phyloP scores from a whole-genome alignment of 1,284 basidiomycete species.

The Inonotus obliquus region DNA sequence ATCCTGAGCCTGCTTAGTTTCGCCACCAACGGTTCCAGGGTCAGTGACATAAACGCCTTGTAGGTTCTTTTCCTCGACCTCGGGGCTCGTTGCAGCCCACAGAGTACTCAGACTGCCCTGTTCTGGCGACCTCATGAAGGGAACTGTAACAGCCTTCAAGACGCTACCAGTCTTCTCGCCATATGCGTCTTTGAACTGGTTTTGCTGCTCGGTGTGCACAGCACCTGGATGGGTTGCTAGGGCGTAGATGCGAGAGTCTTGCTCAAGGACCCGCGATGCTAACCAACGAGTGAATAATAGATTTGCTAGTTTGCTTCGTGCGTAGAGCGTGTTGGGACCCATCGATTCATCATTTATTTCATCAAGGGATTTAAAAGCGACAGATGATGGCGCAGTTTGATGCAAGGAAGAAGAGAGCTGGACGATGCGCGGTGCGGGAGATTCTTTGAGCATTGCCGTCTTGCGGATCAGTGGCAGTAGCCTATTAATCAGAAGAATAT shows the following conservation, averaged over 20 bases:
- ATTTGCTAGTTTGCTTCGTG: conserved; percentile 40
- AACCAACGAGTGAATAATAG: conserved; percentile 39
- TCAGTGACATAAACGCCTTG: conserved; percentile 39
- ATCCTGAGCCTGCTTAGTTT: conserved; percentile 34
- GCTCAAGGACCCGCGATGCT: conserved; percentile 34
- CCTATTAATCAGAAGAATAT: conserved; percentile 41
- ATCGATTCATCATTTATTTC: conserved; percentile 36
- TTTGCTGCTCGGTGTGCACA: conserved; percentile 40
- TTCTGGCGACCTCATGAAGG: conserved; percentile 34
- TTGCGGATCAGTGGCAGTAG: conserved; percentile 39
- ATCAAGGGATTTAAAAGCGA: conserved; percentile 33
- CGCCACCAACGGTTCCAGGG: conserved; percentile 31
- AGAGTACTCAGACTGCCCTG: conserved; percentile 32
- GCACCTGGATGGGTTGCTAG: conserved; percentile 38
- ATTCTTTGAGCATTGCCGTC: conserved; percentile 29
- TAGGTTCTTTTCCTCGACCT: conserved; percentile 33
- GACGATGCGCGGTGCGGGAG: conserved; percentile 35
- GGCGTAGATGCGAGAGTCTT: conserved; percentile 32
- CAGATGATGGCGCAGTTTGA: conserved; percentile 30
- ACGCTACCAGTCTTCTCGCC: conserved; percentile 32
- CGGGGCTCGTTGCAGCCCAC: conserved; percentile 34
- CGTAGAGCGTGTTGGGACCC: conserved; percentile 34
- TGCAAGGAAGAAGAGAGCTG: conserved; percentile 40
- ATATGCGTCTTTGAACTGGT: conserved; percentile 37
- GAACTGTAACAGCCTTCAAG: conserved; percentile 30